Percentiles rank a stretch among this genome's conserved stretches.
Conservation (phyloP, 116 monocot genomes). For the Trichopus zeylanicus region DNA sequence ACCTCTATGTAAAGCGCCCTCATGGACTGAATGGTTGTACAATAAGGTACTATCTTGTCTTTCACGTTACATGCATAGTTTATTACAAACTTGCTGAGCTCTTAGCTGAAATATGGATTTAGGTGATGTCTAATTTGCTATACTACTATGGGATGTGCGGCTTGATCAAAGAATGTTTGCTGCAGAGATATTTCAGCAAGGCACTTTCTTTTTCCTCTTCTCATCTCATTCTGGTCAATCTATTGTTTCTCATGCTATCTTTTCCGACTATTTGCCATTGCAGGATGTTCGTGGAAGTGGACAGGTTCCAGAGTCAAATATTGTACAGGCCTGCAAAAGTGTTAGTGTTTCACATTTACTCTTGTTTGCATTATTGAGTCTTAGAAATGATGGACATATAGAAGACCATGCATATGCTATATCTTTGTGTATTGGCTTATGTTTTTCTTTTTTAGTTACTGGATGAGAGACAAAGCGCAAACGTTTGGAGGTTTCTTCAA, state of each 20-base stretch:
- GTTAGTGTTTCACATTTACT: conserved; percentile 28
- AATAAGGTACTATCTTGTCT: conserved; percentile 46
- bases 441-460: conserved; percentile 48
- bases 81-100: neutral
- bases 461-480: conserved; percentile 67
- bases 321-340: conserved; percentile 81
- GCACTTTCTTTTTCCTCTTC: conserved; percentile 22
- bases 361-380: neutral
- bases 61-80: neutral
- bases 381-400: too few species aligned
- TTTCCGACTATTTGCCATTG: neutral
- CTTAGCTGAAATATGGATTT: neutral
- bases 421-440: neutral
- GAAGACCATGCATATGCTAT: neutral
- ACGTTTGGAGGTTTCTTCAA: conserved; percentile 74
- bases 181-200: conserved; percentile 95
- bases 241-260: neutral
- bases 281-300: conserved; percentile 78
- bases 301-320: conserved; percentile 70
- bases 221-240: too few species aligned
- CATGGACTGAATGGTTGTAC: conserved; percentile 97
- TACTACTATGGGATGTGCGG: conserved; percentile 98
- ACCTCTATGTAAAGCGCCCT: conserved; percentile 84
- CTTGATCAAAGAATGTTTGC: conserved; percentile 72
- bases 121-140: conserved; percentile 84